Evolutionary conservation across 1,284 basidiomycete genomes (phyloP).

Genomic region (Cutaneotrichosporon sp.): DNA sequence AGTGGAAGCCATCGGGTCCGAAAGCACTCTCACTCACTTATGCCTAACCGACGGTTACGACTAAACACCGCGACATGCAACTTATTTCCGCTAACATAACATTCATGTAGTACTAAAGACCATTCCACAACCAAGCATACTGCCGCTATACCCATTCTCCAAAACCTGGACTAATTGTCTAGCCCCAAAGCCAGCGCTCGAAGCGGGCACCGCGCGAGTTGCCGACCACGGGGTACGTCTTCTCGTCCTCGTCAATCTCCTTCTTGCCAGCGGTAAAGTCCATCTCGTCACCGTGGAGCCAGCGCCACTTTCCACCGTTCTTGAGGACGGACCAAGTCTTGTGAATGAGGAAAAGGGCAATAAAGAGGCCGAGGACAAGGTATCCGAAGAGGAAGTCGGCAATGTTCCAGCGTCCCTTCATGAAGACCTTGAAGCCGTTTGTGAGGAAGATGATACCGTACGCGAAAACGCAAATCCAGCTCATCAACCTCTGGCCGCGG

Average conservation of each 20-base stretch:
- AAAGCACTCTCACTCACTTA: no score
- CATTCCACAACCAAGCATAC: no score
- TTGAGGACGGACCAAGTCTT: slow-evolving; percentile 4
- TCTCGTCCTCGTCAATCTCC: slow-evolving; percentile 15
- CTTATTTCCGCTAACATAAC: no score
- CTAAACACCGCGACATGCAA: no score
- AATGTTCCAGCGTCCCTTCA: slow-evolving; percentile 27
- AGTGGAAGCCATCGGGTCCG: no score
- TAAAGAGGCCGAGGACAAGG: slow-evolving; percentile 19
- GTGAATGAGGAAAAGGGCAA: slow-evolving; percentile 10
- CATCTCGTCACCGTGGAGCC: slow-evolving; percentile 14
- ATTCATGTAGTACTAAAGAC: no score
- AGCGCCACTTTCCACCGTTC: slow-evolving; percentile 3
- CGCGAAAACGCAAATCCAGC: slow-evolving; percentile 24
- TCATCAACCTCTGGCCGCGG: slow-evolving; percentile 49
- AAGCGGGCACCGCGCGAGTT: not conserved
- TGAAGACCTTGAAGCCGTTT: slow-evolving; percentile 36
- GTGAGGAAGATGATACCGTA: slow-evolving; percentile 33
- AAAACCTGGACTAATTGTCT: not conserved
- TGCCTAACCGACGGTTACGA: no score
- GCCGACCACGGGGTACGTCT: slow-evolving; percentile 10
- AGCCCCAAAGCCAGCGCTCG: slow-evolving; percentile 18
- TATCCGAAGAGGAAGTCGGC: slow-evolving; percentile 31
- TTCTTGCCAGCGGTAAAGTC: slow-evolving; percentile 13
- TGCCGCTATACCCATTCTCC: no score